Percentiles rank a stretch among this genome's conserved stretches.
These are phyloP conservation scores for Oxytropis ochrocephala DNA, from an alignment of 306 rosid species.

Conservation along the genomic window DNA sequence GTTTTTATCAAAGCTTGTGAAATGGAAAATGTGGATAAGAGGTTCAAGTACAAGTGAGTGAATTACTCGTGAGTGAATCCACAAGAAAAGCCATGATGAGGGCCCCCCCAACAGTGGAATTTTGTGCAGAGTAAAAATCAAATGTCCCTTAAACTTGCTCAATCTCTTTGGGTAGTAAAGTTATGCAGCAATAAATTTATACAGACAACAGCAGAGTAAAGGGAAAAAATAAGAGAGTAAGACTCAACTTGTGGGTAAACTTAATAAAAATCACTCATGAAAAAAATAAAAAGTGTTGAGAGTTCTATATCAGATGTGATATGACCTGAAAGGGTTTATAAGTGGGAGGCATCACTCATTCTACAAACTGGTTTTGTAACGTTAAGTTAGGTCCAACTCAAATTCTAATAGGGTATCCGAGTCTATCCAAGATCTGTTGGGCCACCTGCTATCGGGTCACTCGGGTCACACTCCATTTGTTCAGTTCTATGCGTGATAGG, in stretches of 20 bases:
- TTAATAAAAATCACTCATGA: no score
- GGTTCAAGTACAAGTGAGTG: neutral
- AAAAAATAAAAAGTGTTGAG: no score
- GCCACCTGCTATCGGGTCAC: no score
- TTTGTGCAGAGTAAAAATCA: conserved; percentile 9
- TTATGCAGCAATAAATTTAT: neutral
- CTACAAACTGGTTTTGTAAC: no score
- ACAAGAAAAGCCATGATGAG: conserved; percentile 9
- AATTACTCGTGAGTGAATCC: conserved; percentile 30
- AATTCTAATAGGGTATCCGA: no score
- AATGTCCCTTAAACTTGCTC: neutral
- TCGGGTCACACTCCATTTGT: no score
- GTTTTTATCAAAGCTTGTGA: conserved; percentile 4
- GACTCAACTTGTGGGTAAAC: neutral
- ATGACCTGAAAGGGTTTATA: no score
- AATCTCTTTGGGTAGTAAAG: neutral
- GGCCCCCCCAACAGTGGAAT: conserved; percentile 12
- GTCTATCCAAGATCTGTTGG: no score
- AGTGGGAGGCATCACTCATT: no score
- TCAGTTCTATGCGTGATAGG: no score
- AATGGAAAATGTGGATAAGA: conserved; percentile 8
- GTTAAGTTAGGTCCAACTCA: no score
- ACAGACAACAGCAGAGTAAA: neutral
- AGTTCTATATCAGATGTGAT: no score
- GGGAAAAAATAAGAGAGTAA: neutral